A percentile compares a stretch with the other conserved stretches of the same genome.
phyloP scores from a whole-genome alignment of 2,329 filamentous ascomycete species.

The Hansfordia pulvinata region DNA sequence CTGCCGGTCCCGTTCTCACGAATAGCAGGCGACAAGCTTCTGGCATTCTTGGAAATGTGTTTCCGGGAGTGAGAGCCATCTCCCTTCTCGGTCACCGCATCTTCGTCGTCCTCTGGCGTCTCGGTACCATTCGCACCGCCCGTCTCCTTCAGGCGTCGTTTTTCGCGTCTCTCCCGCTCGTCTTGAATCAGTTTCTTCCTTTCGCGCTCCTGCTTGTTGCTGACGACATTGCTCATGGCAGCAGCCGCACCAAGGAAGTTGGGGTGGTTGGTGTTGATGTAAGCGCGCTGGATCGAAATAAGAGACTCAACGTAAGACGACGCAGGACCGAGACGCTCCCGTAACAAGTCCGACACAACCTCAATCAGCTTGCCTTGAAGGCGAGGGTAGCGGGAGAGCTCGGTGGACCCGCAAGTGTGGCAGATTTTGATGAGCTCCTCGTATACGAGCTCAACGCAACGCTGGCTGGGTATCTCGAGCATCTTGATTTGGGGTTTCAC shows the following conservation, averaged over 20 bases:
- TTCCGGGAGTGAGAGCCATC: slow-evolving; percentile 48
- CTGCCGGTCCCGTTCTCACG: slow-evolving; percentile 50
- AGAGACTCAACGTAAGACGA: slow-evolving; percentile 90
- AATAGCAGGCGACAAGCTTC: slow-evolving; percentile 75
- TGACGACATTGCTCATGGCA: slow-evolving; percentile 94
- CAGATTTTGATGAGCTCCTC: slow-evolving; percentile 99
- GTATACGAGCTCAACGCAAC: slow-evolving; percentile 95
- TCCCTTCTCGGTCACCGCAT: slow-evolving; percentile 36
- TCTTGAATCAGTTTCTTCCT: slow-evolving; percentile 68
- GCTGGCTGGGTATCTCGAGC: slow-evolving; percentile 84
- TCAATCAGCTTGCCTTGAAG: slow-evolving; percentile 96
- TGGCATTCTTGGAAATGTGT: slow-evolving; percentile 42
- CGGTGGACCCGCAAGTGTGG: slow-evolving; percentile 92
- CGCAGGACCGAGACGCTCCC: slow-evolving; percentile 80
- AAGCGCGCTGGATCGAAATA: slow-evolving; percentile 92
- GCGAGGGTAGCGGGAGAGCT: slow-evolving; percentile 81
- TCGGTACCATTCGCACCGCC: slow-evolving; percentile 63
- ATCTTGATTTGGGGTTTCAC: slow-evolving; percentile 99
- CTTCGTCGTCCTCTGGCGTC: slow-evolving; percentile 53
- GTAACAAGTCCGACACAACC: slow-evolving; percentile 87
- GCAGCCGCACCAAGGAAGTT: slow-evolving; percentile 96
- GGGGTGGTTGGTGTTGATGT: slow-evolving; percentile 98
- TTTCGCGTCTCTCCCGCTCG: slow-evolving; percentile 76
- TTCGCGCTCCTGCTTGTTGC: slow-evolving; percentile 87
- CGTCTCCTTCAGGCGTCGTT: slow-evolving; percentile 69